Base-by-base conservation (phyloP, 2,329 filamentous ascomycete species). In the Cladosporium velox region DNA sequence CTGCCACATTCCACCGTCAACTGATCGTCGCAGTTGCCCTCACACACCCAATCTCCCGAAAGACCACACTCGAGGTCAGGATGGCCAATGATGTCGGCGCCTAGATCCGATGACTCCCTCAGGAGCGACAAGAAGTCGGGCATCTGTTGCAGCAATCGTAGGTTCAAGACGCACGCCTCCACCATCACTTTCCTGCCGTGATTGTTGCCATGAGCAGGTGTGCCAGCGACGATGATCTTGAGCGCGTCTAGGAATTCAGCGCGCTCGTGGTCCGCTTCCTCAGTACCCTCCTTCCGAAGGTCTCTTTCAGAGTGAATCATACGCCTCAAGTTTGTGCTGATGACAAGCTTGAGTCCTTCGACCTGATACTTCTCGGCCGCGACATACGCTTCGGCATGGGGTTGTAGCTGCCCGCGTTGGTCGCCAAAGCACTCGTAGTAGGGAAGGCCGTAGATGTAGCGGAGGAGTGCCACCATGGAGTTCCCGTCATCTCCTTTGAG, bases 281-380 rank as follows among this genome's bases (percentile, higher is more conserved):
- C 26, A 5, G 5, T 1, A 14, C 14, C 7, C 8, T 18, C 12
- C 26, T 30, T 54, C 0, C 12, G 15, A 28, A 54, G 18, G 18
- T 54, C 51, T 14, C 5, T 32, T 1, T 28, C 21, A 18, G 12
- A 18, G 15, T 54, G 21, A 6, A 54, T 18, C 26, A 54, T n/a
- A 12, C 11, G 28, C 14, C 24, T 54, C 28, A 54, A 7, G 1
- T 32, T 32, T 2, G n/a, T 8, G 51, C 15, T 54, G 51, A 54
- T 18, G 28, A 15, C 51, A 21, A 32, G 2, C 24, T 54, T 34
- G 15, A 62, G 44, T 10, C 24, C 28, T 11, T 51, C 3, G 2
- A 49, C 21, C 44, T 62, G 41, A 28, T 62, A 64, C 47, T 64
- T 64, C 14, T 64, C 47, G 5, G 49, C 60, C n/a, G 24, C 35